A percentile compares a stretch with the other conserved stretches of the same genome.
Evolutionary conservation across 805 yeast genomes (phyloP).

Genomic region (Cyberlindnera bimundalis): DNA sequence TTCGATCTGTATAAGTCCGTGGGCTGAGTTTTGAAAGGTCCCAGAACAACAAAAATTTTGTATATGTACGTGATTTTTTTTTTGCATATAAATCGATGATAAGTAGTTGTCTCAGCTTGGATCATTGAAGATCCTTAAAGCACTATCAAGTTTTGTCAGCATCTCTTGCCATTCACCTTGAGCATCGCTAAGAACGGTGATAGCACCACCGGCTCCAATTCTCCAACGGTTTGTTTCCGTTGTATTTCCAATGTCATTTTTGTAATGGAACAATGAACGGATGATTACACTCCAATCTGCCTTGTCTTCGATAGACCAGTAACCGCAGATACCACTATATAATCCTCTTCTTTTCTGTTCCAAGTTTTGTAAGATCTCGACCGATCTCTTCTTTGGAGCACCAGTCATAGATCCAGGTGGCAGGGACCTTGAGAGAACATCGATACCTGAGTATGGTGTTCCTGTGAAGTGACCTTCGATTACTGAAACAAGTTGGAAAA

Average conservation of each 20-base stretch:
- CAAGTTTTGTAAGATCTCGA: constrained; percentile 62
- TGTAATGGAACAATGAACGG: constrained; percentile 72
- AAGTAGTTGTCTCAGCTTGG: neutral
- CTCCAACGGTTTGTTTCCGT: constrained; percentile 52
- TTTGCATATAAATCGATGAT: neutral
- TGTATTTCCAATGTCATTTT: constrained; percentile 37
- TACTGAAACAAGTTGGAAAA: constrained; percentile 88
- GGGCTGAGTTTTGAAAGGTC: constrained; percentile 9
- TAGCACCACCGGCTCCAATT: constrained; percentile 98
- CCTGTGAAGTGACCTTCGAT: constrained; percentile 53
- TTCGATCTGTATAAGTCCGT: neutral
- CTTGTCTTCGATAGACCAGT: constrained; percentile 83
- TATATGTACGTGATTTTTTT: neutral
- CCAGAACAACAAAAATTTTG: constrained; percentile 2
- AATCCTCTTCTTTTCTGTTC: constrained; percentile 58
- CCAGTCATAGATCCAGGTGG: constrained; percentile 99
- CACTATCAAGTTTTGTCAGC: constrained; percentile 75
- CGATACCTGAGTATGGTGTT: constrained; percentile 60
- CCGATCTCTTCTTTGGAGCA: constrained; percentile 93
- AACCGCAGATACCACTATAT: constrained; percentile 94
- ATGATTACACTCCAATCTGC: constrained; percentile 97
- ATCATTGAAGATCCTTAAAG: constrained; percentile 34
- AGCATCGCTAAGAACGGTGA: constrained; percentile 81
- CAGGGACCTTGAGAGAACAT: constrained; percentile 68
- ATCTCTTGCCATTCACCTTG: constrained; percentile 92